A percentile compares a stretch with the other conserved stretches of the same genome.
These are phyloP conservation scores for Chrysanthemum lavandulifolium DNA, from an alignment of 129 eudicot species.

Conservation along the genomic window DNA sequence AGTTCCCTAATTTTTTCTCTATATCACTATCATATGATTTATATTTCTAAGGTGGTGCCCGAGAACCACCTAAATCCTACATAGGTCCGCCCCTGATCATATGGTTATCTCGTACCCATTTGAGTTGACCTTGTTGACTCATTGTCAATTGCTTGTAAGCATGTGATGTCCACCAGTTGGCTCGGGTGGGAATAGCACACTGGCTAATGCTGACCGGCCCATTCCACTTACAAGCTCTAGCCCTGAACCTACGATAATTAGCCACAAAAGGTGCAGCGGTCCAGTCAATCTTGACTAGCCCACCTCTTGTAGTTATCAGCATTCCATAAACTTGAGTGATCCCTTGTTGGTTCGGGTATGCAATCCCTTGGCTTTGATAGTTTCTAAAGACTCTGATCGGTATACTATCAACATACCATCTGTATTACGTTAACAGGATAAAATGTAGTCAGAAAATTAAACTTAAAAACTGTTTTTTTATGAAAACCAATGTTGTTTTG, in stretches of 20 bases:
- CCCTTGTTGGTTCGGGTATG: constrained; percentile 63
- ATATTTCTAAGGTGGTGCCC: no score
- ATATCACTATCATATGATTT: no score
- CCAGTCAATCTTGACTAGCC: constrained; percentile 63
- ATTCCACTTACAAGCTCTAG: constrained; percentile 52
- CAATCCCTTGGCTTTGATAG: constrained; percentile 45
- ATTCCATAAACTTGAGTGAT: constrained; percentile 73
- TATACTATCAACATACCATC: constrained; percentile 62
- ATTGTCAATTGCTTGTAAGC: constrained; percentile 32
- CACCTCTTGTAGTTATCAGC: constrained; percentile 62
- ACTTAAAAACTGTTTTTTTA: not conserved
- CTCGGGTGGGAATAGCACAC: constrained; percentile 32
- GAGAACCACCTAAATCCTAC: no score
- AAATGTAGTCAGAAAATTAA: not conserved
- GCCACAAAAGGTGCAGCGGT: constrained; percentile 57
- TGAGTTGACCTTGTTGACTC: constrained; percentile 41
- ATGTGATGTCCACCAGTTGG: constrained; percentile 54
- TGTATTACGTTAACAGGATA: constrained; percentile 18
- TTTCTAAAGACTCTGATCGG: constrained; percentile 66
- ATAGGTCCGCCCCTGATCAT: no score
- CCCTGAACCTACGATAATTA: constrained; percentile 39
- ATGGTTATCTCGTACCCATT: constrained; percentile 42
- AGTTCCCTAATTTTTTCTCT: no score
- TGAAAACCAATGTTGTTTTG: not conserved
- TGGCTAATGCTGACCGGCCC: constrained; percentile 37